phyloP scores from a whole-genome alignment of 73 alveolate species.

The Diophrys sp. region DNA sequence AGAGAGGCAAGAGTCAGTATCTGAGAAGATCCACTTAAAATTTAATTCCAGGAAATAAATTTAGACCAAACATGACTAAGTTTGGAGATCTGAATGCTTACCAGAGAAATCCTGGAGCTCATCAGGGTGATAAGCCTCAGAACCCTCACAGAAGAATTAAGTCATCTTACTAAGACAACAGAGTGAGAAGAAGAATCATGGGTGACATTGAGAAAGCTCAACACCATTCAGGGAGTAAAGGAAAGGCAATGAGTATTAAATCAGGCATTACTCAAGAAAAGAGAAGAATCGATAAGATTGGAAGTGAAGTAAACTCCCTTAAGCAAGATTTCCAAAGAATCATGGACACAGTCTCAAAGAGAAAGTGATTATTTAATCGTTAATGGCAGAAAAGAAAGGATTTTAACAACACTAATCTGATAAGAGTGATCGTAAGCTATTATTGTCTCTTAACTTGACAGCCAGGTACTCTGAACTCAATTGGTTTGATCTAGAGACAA shows the following conservation, averaged over 20 bases:
- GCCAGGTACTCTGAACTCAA: conserved; percentile 4
- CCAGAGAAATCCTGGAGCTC: too few species aligned
- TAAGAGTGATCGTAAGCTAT: not conserved
- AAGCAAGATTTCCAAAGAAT: not conserved
- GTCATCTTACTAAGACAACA: not conserved
- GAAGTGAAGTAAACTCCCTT: not conserved
- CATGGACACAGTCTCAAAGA: not conserved
- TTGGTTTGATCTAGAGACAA: conserved; percentile 72
- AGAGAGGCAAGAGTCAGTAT: not conserved
- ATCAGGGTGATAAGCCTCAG: not conserved
- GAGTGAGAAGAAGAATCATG: not conserved
- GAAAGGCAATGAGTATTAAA: not conserved
- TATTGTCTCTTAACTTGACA: too few species aligned
- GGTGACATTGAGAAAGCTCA: not conserved
- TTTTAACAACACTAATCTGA: too few species aligned
- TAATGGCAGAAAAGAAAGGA: too few species aligned
- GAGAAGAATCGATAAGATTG: not conserved
- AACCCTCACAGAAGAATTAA: not conserved
- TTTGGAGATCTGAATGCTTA: not conserved
- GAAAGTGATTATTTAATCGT: not conserved
- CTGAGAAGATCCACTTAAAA: not conserved
- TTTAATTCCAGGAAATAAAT: not conserved
- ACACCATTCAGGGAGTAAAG: too few species aligned
- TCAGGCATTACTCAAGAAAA: not conserved
- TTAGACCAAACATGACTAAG: not conserved